Conservation (phyloP, 192 early-diverging fungal species). For the Chytriomyces confervae region DNA sequence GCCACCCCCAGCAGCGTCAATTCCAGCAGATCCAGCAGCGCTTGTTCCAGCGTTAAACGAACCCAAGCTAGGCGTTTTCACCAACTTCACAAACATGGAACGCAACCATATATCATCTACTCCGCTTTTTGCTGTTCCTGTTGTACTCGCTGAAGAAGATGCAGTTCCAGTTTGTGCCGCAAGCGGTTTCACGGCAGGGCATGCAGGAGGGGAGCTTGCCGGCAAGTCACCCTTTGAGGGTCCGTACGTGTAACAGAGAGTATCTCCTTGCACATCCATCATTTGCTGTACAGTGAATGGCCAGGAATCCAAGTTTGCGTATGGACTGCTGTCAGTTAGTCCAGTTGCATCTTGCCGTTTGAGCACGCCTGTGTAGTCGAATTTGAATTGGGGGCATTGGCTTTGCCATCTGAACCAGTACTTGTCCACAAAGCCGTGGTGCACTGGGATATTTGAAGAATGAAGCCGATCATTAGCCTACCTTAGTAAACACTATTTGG, state of each 20-base stretch:
- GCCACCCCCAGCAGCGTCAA: not conserved
- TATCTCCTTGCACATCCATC: constrained; percentile 16
- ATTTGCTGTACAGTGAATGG: constrained; percentile 14
- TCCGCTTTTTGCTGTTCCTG: not conserved
- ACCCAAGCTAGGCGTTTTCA: too few species aligned
- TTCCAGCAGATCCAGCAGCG: not conserved
- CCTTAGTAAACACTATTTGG: not conserved
- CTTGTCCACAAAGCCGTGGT: constrained; percentile 30
- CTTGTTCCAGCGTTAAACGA: too few species aligned
- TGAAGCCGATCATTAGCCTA: too few species aligned
- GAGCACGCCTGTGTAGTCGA: constrained; percentile 20
- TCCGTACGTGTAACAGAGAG: constrained; percentile 28
- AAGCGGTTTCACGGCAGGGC: not conserved
- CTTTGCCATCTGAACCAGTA: constrained; percentile 30
- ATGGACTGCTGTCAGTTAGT: not conserved
- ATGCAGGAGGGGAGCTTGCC: not conserved
- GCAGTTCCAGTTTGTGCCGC: not conserved
- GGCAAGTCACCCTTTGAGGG: constrained; percentile 20
- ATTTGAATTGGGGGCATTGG: not conserved
- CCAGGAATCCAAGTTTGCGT: constrained; percentile 16
- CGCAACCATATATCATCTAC: not conserved
- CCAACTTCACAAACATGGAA: too few species aligned
- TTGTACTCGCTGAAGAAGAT: not conserved
- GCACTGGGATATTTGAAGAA: not conserved
- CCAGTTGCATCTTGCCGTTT: not conserved